Evolutionary conservation across 768 basidiomycete genomes (phyloP).

Genomic region (Leccinum arenicola): DNA sequence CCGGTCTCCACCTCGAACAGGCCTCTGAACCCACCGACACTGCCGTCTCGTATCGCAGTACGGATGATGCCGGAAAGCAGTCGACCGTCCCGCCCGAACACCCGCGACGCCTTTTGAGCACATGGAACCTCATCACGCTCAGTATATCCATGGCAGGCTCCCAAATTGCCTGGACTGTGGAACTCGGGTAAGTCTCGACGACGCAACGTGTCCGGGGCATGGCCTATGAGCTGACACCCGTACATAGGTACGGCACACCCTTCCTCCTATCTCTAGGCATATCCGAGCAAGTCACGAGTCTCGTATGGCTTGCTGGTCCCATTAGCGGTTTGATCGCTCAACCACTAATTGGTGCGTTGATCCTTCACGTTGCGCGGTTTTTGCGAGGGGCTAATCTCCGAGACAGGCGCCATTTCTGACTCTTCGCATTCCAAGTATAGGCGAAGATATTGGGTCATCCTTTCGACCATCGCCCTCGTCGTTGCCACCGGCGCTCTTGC

Average conservation of each 20-base stretch:
- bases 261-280: constrained; percentile 80
- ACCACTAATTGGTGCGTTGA: constrained; percentile 83
- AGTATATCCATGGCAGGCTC: constrained; percentile 93
- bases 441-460: constrained; percentile 88
- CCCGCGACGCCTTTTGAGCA: constrained; percentile 31
- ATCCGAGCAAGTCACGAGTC: constrained; percentile 84
- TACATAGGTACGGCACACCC: constrained; percentile 86
- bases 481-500: constrained; percentile 77
- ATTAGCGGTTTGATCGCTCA: constrained; percentile 95
- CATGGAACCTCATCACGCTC: constrained; percentile 77
- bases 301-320: constrained; percentile 95
- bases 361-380: not conserved
- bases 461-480: constrained; percentile 80
- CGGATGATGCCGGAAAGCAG: constrained; percentile 30
- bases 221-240: not conserved
- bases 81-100: constrained; percentile 19
- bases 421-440: constrained; percentile 88
- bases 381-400: constrained; percentile 5
- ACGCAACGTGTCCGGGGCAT: constrained; percentile 1
- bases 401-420: constrained; percentile 88
- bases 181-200: constrained; percentile 67
- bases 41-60: constrained; percentile 30
- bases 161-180: constrained; percentile 94
- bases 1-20: constrained; percentile 23
- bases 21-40: constrained; percentile 20